Base-by-base conservation (phyloP, 1,139 yeast genomes). In the Zygoascus meyerae region DNA sequence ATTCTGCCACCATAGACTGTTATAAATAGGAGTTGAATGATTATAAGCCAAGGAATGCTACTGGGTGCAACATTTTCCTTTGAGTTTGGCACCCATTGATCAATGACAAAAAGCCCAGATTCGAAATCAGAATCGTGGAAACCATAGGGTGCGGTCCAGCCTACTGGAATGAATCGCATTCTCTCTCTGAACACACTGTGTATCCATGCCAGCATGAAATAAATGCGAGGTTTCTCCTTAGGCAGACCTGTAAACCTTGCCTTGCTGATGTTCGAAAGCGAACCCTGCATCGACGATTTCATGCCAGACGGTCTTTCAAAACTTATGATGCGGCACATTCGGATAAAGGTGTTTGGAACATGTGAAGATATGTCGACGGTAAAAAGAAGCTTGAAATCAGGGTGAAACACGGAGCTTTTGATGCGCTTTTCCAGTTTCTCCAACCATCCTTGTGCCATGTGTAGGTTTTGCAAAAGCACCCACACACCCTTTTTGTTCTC, bases 381-480 rank as follows among this genome's bases (percentile, higher is more conserved):
- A 55, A 83, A 64, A 54, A 85, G 76, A 31, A 86, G 52, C 48
- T 75, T 73, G 61, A 82, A 81, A 1, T 61, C 59, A 1, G 55
- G 49, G 14, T 61, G 60, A 0, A 59, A 48, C 2, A 48, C 50
- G 2, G 69, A 37, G 0, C 62, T 55, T 15, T 67, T 68, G 32
- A 82, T 56, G 21, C 65, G 61, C 54, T 73, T 74, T 41, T 77
- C 82, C 17, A 85, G 62, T 11, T 68, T 61, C 15, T 72, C 75
- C 34, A 85, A 64, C 89, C 95, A 84, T 5, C 63, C 63, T 1
- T 76, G 69, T 0, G 95, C 77, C 72, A 83, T 74, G 54, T 89
- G 95, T 11, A 85, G 72, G 57, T 89, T 89, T 60, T 89, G 95
- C 40, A 89, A 64, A 33, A 87, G 57, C 0, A 89, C 63, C 95